A percentile compares a stretch with the other conserved stretches of the same genome.
These are phyloP conservation scores for Closterium sp. DNA, from an alignment of 139 green algal species.

Conservation along the genomic window DNA sequence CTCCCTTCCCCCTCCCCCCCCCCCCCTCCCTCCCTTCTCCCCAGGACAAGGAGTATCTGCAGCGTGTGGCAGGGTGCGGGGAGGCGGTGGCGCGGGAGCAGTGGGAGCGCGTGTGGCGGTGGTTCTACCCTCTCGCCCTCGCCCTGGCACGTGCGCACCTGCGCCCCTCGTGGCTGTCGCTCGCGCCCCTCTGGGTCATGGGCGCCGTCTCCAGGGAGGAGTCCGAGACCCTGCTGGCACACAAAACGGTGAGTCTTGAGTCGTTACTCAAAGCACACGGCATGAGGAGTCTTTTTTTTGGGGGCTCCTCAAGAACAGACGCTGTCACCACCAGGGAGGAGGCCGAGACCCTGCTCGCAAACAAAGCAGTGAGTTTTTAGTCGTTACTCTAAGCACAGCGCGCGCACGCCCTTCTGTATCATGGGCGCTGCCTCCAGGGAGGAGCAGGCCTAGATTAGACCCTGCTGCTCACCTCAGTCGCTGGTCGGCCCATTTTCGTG, in stretches of 20 bases:
- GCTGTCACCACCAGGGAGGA: no score
- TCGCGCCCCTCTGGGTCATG: conserved; percentile 2
- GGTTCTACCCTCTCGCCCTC: conserved; percentile 27
- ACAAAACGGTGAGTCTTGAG: background rate
- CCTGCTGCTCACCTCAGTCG: no score
- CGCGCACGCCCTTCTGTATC: no score
- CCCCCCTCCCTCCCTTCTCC: background rate
- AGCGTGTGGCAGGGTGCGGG: conserved; percentile 3
- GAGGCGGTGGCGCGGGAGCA: background rate
- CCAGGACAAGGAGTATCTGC: conserved; percentile 1
- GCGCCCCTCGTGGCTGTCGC: background rate
- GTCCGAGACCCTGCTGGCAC: conserved; percentile 14
- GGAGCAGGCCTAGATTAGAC: no score
- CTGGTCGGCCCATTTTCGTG: no score
- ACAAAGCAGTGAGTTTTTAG: no score
- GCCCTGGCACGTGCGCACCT: conserved; percentile 3
- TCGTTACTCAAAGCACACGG: no score
- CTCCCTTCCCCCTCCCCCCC: background rate
- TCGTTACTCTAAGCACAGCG: no score
- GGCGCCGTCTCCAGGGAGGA: conserved; percentile 10
- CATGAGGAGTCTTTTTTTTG: no score
- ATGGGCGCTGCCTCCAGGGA: no score
- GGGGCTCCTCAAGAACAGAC: no score
- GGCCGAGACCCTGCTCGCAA: no score
- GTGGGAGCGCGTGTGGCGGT: conserved; percentile 28